A percentile compares a stretch with the other conserved stretches of the same genome.
Evolutionary conservation across 345 rosid genomes (phyloP).

Genomic region (Erodium maritimum): DNA sequence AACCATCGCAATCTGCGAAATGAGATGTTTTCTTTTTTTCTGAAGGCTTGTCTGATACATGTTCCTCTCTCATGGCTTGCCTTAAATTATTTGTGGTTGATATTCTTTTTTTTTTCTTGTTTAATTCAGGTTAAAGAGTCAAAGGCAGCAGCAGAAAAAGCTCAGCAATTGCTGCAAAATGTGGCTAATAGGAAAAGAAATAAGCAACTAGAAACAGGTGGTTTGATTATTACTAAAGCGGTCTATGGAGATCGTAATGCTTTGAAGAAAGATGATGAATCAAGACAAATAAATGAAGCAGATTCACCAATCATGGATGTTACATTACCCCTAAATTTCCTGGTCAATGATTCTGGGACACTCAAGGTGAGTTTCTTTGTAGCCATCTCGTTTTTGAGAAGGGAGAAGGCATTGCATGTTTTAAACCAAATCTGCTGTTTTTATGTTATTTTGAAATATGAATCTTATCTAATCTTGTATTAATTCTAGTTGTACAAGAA

Average conservation of each 20-base stretch:
- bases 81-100: not conserved
- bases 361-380: constrained; percentile 43
- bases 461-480: constrained; percentile 3
- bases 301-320: constrained; percentile 59
- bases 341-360: constrained; percentile 65
- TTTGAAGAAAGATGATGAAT: constrained; percentile 33
- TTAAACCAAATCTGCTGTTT: not conserved
- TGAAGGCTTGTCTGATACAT: not conserved
- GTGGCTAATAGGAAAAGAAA: constrained; percentile 75
- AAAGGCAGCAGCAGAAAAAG: constrained; percentile 63
- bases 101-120: not conserved
- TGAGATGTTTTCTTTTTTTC: not conserved
- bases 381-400: not conserved
- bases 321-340: constrained; percentile 81
- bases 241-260: constrained; percentile 60
- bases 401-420: not conserved
- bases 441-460: not conserved
- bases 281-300: constrained; percentile 17
- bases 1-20: not conserved
- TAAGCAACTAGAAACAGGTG: constrained; percentile 54
- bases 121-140: constrained; percentile 55
- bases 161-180: constrained; percentile 60
- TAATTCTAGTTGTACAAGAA: not conserved
- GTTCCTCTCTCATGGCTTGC: not conserved
- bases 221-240: constrained; percentile 67